Evolutionary conservation across 495 filamentous ascomycete genomes (phyloP).

Genomic region (Hypoxylon lienhwacheense): DNA sequence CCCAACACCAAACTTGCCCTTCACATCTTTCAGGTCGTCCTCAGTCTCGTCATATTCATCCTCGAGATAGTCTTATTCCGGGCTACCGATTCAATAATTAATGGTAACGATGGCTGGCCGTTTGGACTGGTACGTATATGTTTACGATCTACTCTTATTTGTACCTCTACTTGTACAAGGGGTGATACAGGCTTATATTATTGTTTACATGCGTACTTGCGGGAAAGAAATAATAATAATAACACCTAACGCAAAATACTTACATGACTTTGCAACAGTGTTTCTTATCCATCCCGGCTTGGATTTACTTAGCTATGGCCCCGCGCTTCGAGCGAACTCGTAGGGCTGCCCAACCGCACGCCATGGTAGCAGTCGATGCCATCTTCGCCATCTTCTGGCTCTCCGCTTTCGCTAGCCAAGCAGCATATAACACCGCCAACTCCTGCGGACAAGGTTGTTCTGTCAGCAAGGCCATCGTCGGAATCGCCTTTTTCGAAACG

Average conservation of each 20-base stretch:
- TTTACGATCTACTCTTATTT: not conserved
- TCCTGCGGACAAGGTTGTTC: conserved; percentile 60
- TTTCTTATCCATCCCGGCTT: conserved; percentile 78
- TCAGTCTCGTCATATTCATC: conserved; percentile 71
- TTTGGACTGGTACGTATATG: conserved; percentile 74
- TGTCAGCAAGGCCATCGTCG: conserved; percentile 76
- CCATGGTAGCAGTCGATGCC: conserved; percentile 72
- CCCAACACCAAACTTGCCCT: conserved; percentile 59
- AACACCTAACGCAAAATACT: no score
- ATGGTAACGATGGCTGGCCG: conserved; percentile 72
- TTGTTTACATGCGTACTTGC: no score
- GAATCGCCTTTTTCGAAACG: conserved; percentile 79
- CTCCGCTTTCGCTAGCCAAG: conserved; percentile 75
- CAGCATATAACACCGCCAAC: conserved; percentile 60
- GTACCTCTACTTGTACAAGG: not conserved
- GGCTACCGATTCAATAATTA: conserved; percentile 61
- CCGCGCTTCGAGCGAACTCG: conserved; percentile 82
- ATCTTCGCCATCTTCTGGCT: conserved; percentile 82
- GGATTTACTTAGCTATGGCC: conserved; percentile 81
- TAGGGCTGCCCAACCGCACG: conserved; percentile 79
- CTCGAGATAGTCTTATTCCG: conserved; percentile 72
- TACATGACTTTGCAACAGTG: conserved; percentile 57
- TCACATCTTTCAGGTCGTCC: conserved; percentile 63
- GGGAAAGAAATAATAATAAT: no score
- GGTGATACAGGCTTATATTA: not conserved